Base-by-base conservation (phyloP, 2,329 filamentous ascomycete genomes). In the Trichoderma koningiopsis region DNA sequence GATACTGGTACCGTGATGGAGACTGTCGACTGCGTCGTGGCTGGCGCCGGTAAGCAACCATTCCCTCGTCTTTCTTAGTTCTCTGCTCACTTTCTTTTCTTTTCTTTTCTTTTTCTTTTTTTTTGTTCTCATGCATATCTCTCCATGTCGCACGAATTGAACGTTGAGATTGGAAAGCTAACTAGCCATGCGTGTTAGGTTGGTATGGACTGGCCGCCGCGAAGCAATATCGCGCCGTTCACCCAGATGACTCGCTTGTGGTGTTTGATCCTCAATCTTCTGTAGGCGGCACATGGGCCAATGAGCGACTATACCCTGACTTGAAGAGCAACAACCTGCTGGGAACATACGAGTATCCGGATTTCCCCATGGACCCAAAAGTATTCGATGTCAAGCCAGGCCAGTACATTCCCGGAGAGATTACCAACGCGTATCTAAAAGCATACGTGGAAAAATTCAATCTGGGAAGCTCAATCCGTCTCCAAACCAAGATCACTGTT, bases 321-420 rank as follows among this genome's bases (percentile, higher is more conserved):
- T 83, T 95, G 60, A 91, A 89, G 74, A 89, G 87, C 65, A 94
- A 95, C 78, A 94, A 94, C 74, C 85, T 92, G 76, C 77, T 90
- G 13, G 91, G 91, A 3, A 91, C 88, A 0, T 92, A 90, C 73
- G 90, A 94, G 77, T 93, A 87, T 74, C 87, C 88, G 0, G 92
- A 93, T 73, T 92, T 92, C 70, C 90, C 91, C 22, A 91, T 94
- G 88, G 82, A 85, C 69, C 78, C 81, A 8, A 83, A 84, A 24
- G 83, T 79, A 0, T 89, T 86, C 72, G 81, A 81, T 1, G 77
- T 87, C 31, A 75, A 81, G 56, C 76, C 79, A 0, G 81, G 81
- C 3, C 74, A 85, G 71, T 81, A 86, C 71, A 84, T 87, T 10
- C 80, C 85, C 1, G 86, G 84, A 1, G 71, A 75, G 10, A 80